phyloP scores from a whole-genome alignment of 1,284 basidiomycete genomes.

The Bjerkandera adusta region DNA sequence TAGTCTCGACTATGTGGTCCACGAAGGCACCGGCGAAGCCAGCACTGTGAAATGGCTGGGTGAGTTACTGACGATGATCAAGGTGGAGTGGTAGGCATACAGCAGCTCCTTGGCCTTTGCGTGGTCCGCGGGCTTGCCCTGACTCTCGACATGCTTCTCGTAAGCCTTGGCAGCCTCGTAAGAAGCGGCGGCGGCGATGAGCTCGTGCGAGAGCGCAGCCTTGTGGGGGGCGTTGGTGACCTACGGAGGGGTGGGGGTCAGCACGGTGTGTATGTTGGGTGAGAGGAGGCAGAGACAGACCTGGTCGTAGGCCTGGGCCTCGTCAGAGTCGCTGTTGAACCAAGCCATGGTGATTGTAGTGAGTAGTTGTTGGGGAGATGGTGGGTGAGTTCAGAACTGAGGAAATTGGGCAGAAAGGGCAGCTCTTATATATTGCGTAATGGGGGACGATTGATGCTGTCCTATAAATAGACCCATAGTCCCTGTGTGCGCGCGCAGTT shows the following conservation, averaged over 20 bases:
- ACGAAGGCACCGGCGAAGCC: conserved; percentile 44
- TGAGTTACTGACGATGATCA: conserved; percentile 2
- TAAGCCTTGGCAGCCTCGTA: conserved; percentile 46
- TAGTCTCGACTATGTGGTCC: conserved; percentile 43
- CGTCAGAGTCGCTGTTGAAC: conserved; percentile 48
- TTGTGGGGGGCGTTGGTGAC: conserved; percentile 52
- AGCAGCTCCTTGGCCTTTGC: conserved; percentile 39
- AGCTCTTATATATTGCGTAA: conserved; percentile 32
- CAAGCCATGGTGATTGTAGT: conserved; percentile 45
- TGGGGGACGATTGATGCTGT: no score
- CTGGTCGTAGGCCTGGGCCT: conserved; percentile 45
- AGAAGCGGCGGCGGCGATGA: conserved; percentile 61
- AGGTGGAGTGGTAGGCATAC: conserved; percentile 18
- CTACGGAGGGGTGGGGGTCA: conserved; percentile 24
- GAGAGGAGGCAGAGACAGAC: conserved; percentile 24
- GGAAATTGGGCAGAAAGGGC: conserved; percentile 11
- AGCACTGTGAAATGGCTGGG: conserved; percentile 25
- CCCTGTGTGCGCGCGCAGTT: no score
- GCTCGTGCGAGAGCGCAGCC: conserved; percentile 59
- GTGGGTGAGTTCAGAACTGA: conserved; percentile 20
- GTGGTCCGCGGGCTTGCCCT: conserved; percentile 37
- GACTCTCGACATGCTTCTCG: conserved; percentile 37
- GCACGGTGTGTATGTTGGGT: conserved; percentile 9
- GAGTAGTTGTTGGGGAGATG: conserved; percentile 18
- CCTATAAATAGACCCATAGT: no score